These are phyloP conservation scores for Penicillium chermesinum DNA, from an alignment of 495 filamentous ascomycete species.

Conservation along the genomic window DNA sequence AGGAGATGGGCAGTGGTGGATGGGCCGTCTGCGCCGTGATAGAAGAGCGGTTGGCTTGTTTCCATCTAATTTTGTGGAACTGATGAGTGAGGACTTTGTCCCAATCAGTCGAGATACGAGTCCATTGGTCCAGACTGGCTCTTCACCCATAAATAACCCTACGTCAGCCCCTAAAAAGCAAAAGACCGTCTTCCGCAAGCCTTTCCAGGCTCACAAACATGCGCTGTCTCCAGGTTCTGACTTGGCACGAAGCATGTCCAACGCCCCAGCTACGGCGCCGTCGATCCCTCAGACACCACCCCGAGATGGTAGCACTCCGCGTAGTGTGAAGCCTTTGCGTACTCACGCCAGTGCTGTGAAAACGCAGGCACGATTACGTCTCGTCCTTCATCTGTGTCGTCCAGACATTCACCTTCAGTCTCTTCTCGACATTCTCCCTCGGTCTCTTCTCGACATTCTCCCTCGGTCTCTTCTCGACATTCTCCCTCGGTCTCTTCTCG, in stretches of 20 bases:
- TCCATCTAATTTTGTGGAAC: constrained; percentile 93
- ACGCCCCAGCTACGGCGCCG: constrained; percentile 33
- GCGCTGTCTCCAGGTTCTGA: constrained; percentile 42
- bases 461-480: constrained; percentile 23
- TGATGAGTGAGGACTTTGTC: constrained; percentile 77
- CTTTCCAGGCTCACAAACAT: constrained; percentile 52
- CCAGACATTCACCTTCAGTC: neutral
- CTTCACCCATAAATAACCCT: constrained; percentile 41
- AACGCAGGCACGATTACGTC: constrained; percentile 28
- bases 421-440: constrained; percentile 13
- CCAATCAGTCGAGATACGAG: constrained; percentile 74
- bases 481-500: neutral
- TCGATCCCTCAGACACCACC: constrained; percentile 46
- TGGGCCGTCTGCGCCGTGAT: constrained; percentile 81
- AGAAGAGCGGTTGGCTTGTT: constrained; percentile 84
- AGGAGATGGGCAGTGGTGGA: constrained; percentile 98
- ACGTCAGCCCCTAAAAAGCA: constrained; percentile 47
- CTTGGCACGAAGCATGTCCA: constrained; percentile 24
- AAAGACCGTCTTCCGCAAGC: constrained; percentile 47
- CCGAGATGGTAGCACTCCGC: constrained; percentile 35
- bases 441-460: constrained; percentile 22
- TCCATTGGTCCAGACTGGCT: constrained; percentile 48
- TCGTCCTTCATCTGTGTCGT: constrained; percentile 24
- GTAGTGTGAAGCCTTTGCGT: constrained; percentile 34
- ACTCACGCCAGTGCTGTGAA: constrained; percentile 37